Percentiles rank a stretch among this genome's conserved stretches.
phyloP scores from a whole-genome alignment of 345 rosid species.

The Eucalyptus dawsonii region DNA sequence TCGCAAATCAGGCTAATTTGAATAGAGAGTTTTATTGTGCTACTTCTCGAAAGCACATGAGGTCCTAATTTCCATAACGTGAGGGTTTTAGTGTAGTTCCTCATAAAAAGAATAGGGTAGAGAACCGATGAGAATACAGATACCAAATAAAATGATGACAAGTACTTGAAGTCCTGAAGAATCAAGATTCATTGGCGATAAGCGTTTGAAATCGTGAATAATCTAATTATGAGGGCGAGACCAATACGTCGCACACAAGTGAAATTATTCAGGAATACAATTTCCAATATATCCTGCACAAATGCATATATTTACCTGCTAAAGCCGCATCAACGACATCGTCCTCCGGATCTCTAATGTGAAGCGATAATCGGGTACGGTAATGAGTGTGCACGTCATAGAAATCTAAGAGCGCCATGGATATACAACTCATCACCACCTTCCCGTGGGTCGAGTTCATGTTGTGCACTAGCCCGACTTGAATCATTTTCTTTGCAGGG shows the following conservation, averaged over 20 bases:
- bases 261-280: background rate
- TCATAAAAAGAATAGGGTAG: background rate
- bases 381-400: background rate
- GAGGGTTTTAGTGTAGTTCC: background rate
- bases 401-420: background rate
- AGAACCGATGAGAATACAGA: background rate
- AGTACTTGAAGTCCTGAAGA: background rate
- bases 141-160: background rate
- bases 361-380: background rate
- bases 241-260: background rate
- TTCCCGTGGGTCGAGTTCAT: background rate
- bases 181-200: background rate
- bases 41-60: background rate
- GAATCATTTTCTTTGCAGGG: background rate
- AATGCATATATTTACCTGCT: background rate
- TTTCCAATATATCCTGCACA: background rate
- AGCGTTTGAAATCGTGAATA: background rate
- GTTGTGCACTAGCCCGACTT: background rate
- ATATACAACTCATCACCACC: background rate
- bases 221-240: background rate
- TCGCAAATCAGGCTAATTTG: rapidly evolving
- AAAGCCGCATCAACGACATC: background rate
- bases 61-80: background rate
- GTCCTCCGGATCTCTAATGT: background rate
- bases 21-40: background rate